A percentile compares a stretch with the other conserved stretches of the same genome.
Evolutionary conservation across 805 yeast species (phyloP).

Genomic region (Saccharomycopsis lassenensis): DNA sequence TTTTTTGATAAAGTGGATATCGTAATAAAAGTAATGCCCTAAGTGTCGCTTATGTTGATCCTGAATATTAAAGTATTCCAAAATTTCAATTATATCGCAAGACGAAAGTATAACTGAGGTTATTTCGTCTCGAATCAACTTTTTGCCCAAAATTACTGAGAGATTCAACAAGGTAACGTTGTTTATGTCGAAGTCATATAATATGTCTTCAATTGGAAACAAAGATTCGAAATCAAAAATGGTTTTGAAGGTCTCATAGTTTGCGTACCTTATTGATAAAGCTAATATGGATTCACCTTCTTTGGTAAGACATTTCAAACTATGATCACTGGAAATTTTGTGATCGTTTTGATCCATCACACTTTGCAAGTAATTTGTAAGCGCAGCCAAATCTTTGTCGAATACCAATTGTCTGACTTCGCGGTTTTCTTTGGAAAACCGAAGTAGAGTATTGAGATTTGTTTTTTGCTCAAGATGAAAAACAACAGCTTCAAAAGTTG

Average conservation of each 20-base stretch:
- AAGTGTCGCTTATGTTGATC: slow-evolving; percentile 48
- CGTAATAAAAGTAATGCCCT: slow-evolving; percentile 66
- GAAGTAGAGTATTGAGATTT: slow-evolving; percentile 29
- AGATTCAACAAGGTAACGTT: slow-evolving; percentile 41
- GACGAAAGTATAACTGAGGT: slow-evolving; percentile 32
- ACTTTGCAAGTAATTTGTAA: too few relatives aligned
- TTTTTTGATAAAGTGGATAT: slow-evolving; percentile 33
- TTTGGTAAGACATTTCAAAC: slow-evolving; percentile 31
- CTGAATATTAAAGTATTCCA: slow-evolving; percentile 34
- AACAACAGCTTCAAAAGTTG: slow-evolving; percentile 77
- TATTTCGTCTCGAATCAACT: slow-evolving; percentile 36
- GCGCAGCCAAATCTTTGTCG: slow-evolving; percentile 21
- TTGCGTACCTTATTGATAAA: slow-evolving; percentile 44
- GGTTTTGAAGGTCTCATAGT: slow-evolving; percentile 33
- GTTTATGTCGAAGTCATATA: slow-evolving; percentile 47
- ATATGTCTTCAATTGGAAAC: slow-evolving; percentile 55
- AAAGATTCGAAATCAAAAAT: slow-evolving; percentile 36
- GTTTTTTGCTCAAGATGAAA: slow-evolving; percentile 40
- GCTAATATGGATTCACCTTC: slow-evolving; percentile 66
- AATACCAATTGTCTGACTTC: slow-evolving; percentile 44
- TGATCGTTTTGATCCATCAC: too few relatives aligned
- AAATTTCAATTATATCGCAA: slow-evolving; percentile 36
- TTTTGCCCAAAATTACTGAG: slow-evolving; percentile 29
- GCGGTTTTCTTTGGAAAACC: slow-evolving; percentile 36
- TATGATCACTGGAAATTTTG: slow-evolving; percentile 24